Percentiles rank a stretch among this genome's conserved stretches.
phyloP scores from a whole-genome alignment of 176 grass and related monocot genomes.

The Oryza meridionalis region DNA sequence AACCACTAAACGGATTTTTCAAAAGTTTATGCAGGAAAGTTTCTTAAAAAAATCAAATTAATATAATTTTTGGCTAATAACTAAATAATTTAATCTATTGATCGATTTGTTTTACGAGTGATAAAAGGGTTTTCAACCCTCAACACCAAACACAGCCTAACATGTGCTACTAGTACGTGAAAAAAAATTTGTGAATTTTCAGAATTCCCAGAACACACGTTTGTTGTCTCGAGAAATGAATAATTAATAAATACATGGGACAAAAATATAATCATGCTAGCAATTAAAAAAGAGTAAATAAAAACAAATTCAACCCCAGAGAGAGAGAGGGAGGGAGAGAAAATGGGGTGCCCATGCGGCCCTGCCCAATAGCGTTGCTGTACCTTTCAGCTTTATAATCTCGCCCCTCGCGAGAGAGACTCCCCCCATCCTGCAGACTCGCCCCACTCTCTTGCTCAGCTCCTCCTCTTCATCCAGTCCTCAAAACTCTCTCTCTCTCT shows the following conservation, averaged over 20 bases:
- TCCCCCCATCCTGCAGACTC: slow-evolving; percentile 21
- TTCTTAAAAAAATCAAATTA: too few species aligned
- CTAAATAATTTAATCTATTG: too few species aligned
- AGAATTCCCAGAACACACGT: neutral
- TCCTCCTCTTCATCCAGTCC: neutral
- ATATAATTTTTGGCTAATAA: too few species aligned
- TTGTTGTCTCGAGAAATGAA: neutral
- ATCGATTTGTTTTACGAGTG: too few species aligned
- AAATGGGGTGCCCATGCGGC: slow-evolving; percentile 46
- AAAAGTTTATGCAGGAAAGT: too few species aligned
- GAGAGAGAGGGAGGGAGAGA: slow-evolving; percentile 34
- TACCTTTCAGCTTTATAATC: slow-evolving; percentile 64
- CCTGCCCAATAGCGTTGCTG: slow-evolving; percentile 50
- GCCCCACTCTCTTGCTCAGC: neutral
- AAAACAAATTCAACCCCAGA: neutral
- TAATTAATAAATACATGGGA: slow-evolving; percentile 9
- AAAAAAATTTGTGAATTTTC: neutral
- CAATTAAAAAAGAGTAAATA: neutral
- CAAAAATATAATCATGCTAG: neutral
- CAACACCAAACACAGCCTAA: too few species aligned
- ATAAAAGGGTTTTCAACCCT: too few species aligned
- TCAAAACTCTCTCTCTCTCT: slow-evolving; percentile 32
- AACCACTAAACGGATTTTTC: too few species aligned
- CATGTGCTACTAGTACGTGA: too few species aligned
- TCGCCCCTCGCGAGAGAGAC: slow-evolving; percentile 19